Conservation (phyloP, 2,329 filamentous ascomycete species). For the Penicillium italicum region DNA sequence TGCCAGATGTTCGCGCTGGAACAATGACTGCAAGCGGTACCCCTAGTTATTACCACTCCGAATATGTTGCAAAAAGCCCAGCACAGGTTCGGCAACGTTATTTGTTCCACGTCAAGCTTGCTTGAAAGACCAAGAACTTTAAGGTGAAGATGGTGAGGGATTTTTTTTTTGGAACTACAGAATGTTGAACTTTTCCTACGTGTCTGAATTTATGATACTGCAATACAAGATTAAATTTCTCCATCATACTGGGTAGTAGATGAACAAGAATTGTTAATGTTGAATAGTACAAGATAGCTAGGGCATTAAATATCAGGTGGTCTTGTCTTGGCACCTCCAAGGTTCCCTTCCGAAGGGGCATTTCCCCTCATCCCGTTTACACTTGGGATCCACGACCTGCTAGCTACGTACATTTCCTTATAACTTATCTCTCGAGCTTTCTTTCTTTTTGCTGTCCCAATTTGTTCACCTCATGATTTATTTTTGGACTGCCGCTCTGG, state of each 20-base stretch:
- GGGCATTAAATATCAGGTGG: not conserved
- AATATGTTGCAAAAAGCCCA: conserved; percentile 43
- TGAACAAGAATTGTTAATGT: too few species aligned
- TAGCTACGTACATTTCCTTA: too few species aligned
- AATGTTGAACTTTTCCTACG: not conserved
- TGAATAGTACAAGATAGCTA: not conserved
- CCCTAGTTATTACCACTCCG: conserved; percentile 22
- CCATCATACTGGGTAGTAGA: not conserved
- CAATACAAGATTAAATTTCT: not conserved
- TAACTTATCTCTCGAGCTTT: not conserved
- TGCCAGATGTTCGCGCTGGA: conserved; percentile 9
- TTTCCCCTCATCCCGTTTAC: not conserved
- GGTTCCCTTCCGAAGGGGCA: not conserved
- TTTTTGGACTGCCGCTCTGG: conserved; percentile 14
- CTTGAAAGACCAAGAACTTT: not conserved
- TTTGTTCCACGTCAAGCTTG: conserved; percentile 34
- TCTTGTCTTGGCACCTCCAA: not conserved
- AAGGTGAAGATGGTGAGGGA: not conserved
- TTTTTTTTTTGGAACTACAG: not conserved
- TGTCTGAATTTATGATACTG: not conserved
- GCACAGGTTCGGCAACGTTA: conserved; percentile 41
- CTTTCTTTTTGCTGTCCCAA: not conserved
- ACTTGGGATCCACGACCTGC: not conserved
- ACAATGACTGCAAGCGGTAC: fast-evolving
- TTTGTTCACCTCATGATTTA: not conserved